phyloP scores from a whole-genome alignment of 495 filamentous ascomycete genomes.

The Neurospora terricola region DNA sequence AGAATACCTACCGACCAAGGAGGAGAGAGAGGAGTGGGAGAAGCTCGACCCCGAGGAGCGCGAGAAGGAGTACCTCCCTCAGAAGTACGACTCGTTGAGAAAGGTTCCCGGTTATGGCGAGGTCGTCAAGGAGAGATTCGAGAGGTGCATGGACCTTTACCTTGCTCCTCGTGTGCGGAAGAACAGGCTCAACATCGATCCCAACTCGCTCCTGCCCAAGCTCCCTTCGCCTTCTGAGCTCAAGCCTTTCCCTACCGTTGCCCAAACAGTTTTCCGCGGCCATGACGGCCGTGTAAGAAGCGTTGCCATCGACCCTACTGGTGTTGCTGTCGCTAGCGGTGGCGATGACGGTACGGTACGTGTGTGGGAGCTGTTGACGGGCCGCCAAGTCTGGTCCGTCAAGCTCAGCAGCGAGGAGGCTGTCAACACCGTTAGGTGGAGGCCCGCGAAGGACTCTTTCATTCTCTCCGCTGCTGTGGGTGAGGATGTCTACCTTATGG shows the following conservation, averaged over 20 bases:
- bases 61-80: constrained; percentile 79
- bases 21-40: constrained; percentile 84
- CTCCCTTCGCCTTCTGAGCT: constrained; percentile 90
- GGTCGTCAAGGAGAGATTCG: constrained; percentile 91
- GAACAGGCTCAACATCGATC: constrained; percentile 94
- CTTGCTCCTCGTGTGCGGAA: constrained; percentile 84
- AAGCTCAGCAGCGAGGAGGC: constrained; percentile 72
- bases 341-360: constrained; percentile 91
- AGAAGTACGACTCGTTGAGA: constrained; percentile 69
- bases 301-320: constrained; percentile 46
- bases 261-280: constrained; percentile 72
- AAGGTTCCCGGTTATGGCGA: constrained; percentile 88
- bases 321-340: constrained; percentile 54
- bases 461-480: constrained; percentile 76
- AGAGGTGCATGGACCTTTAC: constrained; percentile 90
- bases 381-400: constrained; percentile 77
- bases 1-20: constrained; percentile 81
- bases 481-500: constrained; percentile 74
- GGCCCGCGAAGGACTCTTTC: constrained; percentile 69
- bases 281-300: constrained; percentile 84
- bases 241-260: constrained; percentile 84
- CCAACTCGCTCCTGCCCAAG: constrained; percentile 85
- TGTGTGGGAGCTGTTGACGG: constrained; percentile 82
- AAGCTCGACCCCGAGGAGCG: constrained; percentile 81
- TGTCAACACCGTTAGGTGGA: constrained; percentile 82